Base-by-base conservation (phyloP, 148 eudicot species). In the Silene latifolia region DNA sequence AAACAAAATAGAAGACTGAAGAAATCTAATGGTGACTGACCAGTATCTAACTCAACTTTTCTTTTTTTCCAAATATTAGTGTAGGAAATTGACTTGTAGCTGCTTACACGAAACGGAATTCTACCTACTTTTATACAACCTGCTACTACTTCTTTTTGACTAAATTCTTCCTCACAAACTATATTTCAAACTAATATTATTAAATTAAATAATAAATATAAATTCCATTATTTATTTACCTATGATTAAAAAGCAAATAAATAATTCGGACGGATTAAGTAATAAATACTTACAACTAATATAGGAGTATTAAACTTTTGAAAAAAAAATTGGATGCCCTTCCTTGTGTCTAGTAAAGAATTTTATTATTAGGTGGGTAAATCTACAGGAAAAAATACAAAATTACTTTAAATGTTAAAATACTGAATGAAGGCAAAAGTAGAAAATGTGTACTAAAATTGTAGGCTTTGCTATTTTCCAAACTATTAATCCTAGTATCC, bases 1-100 rank as follows among this genome's bases (percentile, higher is more conserved):
- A 32, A 32, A 32, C 35, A 32, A 39, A 18, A 66, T 3, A 18
- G 11, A 69, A 46, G n/a, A 48, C 72, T 69, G 72, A 68, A 23
- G 14, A 68, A 68, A 68, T 68, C 71, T 68, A 19, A 20, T 19
- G 54, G 14, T 44, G 56, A 68, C 71, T 46, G 58, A 69, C 72
- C 57, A 69, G 57, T 46, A 69, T 69, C 72, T 13, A 46, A 46
- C 57, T 47, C 57, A 69, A 46, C 32, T 48, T 76, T 58, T 58
- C 14, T 48, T 48, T 13, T 76, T 58, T 59, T 71, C 47, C 67
- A 56, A 35, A 57, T 39, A 67, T 35, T 24, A 66, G 71, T 23
- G 10, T 53, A 25, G 19, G 60, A 65, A 53, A 51, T 74, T 67
- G 72, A 67, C 57, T 44, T 15, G 57, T 70, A 15, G 51, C 14